Base-by-base conservation (phyloP, 2,329 filamentous ascomycete genomes). In the Penicillium sp. region DNA sequence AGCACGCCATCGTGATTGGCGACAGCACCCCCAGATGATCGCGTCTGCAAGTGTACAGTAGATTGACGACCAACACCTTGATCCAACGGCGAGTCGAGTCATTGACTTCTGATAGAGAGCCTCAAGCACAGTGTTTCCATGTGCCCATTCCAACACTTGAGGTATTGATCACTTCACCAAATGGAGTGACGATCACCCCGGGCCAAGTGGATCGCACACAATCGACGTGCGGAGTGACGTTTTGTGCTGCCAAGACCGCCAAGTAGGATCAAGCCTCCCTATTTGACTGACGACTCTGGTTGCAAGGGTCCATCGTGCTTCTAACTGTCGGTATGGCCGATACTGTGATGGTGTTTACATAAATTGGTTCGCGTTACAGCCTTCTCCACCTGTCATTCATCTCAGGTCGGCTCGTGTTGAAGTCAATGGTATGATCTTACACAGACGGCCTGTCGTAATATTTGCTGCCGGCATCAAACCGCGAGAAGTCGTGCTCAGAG, bases 1-100 rank as follows among this genome's bases (percentile, higher is more conserved):
- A 62, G 60, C 60, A 62, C 60, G 60, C 60, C 47, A 61, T 61
- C 45, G 31, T 38, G 29, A 49, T 56, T 53, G 49, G 16, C 42
- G 47, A 60, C 59, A 47, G 31, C 46, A 52, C 42, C 43, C 23
- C 26, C 48, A 39, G 46, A 54, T 53, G 52, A 51, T 51, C 52
- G 41, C 42, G 15, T 43, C 26, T 38, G 34, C 34, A 16, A 38
- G 8, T n/a, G n/a, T n/a, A n/a, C n/a, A n/a, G 34, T 18, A 10
- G 10, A n/a, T 7, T 26, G 24, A 26, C 7, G n/a, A 7, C 24
- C 5, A 7, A 5, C 2, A 26, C 24, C 24, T 2, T 6, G 24
- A 26, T 5, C 24, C 24, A 26, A 26, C 24, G 24, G 24, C 24
- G 24, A 26, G 5, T 26, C 24, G 24, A 26, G 7, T 26, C 24